phyloP scores from a whole-genome alignment of 352 stramenopile species.

The Phytophthora citrophthora region DNA sequence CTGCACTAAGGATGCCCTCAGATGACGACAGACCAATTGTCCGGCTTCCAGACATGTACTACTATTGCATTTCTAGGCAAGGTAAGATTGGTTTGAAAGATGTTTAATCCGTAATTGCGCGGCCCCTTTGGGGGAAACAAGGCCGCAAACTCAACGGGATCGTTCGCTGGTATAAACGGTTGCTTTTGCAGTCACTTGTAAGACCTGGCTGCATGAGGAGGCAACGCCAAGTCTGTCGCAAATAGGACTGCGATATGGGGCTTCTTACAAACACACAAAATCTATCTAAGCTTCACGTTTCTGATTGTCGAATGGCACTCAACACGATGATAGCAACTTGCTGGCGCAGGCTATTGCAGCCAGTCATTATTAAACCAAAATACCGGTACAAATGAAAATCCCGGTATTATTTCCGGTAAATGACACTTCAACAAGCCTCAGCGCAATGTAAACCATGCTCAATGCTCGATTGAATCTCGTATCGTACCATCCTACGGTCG shows the following conservation, averaged over 20 bases:
- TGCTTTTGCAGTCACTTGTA: slow-evolving; percentile 87
- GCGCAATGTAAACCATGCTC: slow-evolving; percentile 8
- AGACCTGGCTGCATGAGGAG: slow-evolving; percentile 73
- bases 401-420: too few species aligned
- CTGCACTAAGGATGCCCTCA: too few species aligned
- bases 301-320: slow-evolving; percentile 21
- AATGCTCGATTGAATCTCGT: slow-evolving; percentile 13
- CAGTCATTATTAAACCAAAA: too few species aligned
- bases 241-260: slow-evolving; percentile 73
- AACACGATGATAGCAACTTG: too few species aligned
- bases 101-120: slow-evolving; percentile 88
- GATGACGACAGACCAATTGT: too few species aligned
- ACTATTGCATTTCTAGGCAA: not conserved
- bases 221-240: slow-evolving; percentile 79
- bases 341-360: too few species aligned
- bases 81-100: slow-evolving; percentile 6
- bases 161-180: slow-evolving; percentile 85
- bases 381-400: too few species aligned
- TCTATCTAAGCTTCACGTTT: slow-evolving; percentile 1
- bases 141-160: slow-evolving; percentile 87
- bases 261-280: slow-evolving; percentile 12
- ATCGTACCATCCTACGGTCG: slow-evolving; percentile 6
- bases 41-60: not conserved
- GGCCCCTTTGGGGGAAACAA: slow-evolving; percentile 68
- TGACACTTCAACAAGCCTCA: not conserved